Evolutionary conservation across 495 filamentous ascomycete species (phyloP).

Genomic region (Pseudevernia furfuracea): DNA sequence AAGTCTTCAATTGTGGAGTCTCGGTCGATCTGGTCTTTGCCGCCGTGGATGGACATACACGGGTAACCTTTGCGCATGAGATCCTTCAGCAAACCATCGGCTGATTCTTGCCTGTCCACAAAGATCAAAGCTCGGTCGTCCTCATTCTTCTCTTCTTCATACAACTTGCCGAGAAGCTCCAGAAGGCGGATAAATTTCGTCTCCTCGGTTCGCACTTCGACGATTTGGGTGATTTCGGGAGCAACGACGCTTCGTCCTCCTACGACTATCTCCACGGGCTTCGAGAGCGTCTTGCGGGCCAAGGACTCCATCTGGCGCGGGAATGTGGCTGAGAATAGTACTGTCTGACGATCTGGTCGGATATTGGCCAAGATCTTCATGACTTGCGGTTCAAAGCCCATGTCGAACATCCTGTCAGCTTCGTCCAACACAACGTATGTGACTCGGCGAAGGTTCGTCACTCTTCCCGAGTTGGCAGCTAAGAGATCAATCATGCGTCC

Average conservation of each 20-base stretch:
- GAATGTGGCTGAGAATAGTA: constrained; percentile 95
- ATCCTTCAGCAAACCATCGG: constrained; percentile 74
- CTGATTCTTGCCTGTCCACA: constrained; percentile 89
- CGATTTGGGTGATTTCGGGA: constrained; percentile 88
- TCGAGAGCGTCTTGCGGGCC: constrained; percentile 77
- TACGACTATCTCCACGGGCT: constrained; percentile 84
- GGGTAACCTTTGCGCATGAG: constrained; percentile 85
- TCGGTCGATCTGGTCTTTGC: constrained; percentile 91
- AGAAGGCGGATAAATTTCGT: constrained; percentile 79
- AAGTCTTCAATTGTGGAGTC: constrained; percentile 93
- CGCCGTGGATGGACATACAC: constrained; percentile 93
- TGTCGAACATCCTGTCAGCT: constrained; percentile 98
- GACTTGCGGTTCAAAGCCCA: constrained; percentile 98
- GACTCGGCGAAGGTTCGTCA: constrained; percentile 81
- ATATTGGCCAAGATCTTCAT: constrained; percentile 92
- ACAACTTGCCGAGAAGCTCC: constrained; percentile 79
- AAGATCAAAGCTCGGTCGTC: constrained; percentile 87
- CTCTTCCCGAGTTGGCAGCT: constrained; percentile 82
- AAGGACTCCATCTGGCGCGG: constrained; percentile 88
- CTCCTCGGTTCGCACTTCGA: constrained; percentile 78
- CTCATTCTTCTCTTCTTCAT: constrained; percentile 67
- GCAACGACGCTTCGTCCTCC: constrained; percentile 88
- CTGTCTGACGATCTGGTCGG: constrained; percentile 84
- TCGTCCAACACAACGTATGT: constrained; percentile 95
- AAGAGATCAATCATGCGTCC: constrained; percentile 96